phyloP scores from a whole-genome alignment of 495 filamentous ascomycete genomes.

The Aspergillus nidulans region DNA sequence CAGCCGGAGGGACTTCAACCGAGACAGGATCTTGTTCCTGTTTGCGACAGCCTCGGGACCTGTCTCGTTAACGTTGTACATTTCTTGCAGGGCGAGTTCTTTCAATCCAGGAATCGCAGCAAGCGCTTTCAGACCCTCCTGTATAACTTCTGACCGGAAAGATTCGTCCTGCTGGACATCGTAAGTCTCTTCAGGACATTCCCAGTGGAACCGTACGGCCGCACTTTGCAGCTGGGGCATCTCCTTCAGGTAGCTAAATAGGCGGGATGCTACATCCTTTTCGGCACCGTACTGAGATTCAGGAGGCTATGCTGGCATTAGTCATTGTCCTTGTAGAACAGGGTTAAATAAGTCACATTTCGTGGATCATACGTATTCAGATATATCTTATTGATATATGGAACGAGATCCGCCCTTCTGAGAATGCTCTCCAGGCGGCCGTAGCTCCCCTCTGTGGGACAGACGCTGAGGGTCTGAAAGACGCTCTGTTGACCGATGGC shows the following conservation, averaged over 20 bases:
- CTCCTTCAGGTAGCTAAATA: constrained; percentile 5
- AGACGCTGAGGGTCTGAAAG: neutral
- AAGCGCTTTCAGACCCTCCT: constrained; percentile 4
- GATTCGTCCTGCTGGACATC: neutral
- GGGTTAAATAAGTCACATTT: neutral
- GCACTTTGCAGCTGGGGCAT: constrained; percentile 17
- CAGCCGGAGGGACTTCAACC: constrained; percentile 15
- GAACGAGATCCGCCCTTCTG: neutral
- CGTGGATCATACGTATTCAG: neutral
- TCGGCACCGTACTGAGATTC: neutral
- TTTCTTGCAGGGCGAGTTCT: constrained; percentile 20
- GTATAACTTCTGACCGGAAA: constrained; percentile 15
- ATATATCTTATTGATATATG: neutral
- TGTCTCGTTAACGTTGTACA: constrained; percentile 17
- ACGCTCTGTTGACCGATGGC: constrained; percentile 1
- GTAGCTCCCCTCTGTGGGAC: neutral
- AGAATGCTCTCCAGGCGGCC: neutral
- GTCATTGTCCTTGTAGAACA: neutral
- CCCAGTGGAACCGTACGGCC: constrained; percentile 17
- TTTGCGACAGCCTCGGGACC: neutral
- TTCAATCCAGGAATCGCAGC: constrained; percentile 7
- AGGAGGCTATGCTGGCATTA: neutral
- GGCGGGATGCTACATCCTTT: neutral
- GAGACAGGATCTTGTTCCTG: constrained; percentile 7
- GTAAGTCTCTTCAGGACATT: constrained; percentile 8